Evolutionary conservation across 768 basidiomycete genomes (phyloP).

Genomic region (Grammothele lineata): DNA sequence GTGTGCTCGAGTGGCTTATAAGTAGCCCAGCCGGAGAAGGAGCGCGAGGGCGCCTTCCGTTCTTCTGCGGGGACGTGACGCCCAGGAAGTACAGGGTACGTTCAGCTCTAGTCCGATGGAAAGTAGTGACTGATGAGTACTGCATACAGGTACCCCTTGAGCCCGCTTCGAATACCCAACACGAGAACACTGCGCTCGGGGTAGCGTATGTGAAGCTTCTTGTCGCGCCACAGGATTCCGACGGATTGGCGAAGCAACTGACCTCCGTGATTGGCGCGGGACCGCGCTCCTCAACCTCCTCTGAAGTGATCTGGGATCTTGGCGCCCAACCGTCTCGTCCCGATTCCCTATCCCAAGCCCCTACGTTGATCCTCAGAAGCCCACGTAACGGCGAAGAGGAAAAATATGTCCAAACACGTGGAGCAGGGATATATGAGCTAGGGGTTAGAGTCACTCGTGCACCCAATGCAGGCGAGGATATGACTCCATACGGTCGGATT

Average conservation of each 20-base stretch:
- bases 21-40: conserved; percentile 32
- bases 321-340: conserved; percentile 24
- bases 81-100: conserved; percentile 54
- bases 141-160: conserved; percentile 43
- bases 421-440: conserved; percentile 48
- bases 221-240: conserved; percentile 27
- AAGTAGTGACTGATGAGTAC: not conserved
- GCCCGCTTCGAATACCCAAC: conserved; percentile 42
- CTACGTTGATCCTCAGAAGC: conserved; percentile 33
- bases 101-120: conserved; percentile 1
- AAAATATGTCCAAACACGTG: conserved; percentile 25
- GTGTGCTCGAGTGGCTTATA: conserved; percentile 55
- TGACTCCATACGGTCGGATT: conserved; percentile 52
- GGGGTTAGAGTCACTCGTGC: conserved; percentile 37
- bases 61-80: conserved; percentile 74
- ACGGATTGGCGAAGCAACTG: conserved; percentile 38
- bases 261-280: conserved; percentile 43
- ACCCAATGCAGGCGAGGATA: conserved; percentile 27
- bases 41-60: conserved; percentile 41
- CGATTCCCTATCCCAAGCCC: conserved; percentile 7
- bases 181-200: conserved; percentile 47
- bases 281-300: conserved; percentile 26
- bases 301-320: conserved; percentile 39
- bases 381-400: conserved; percentile 34
- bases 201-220: conserved; percentile 48